These are phyloP conservation scores for Apiospora sp. DNA, from an alignment of 2,329 filamentous ascomycete species.

Conservation along the genomic window DNA sequence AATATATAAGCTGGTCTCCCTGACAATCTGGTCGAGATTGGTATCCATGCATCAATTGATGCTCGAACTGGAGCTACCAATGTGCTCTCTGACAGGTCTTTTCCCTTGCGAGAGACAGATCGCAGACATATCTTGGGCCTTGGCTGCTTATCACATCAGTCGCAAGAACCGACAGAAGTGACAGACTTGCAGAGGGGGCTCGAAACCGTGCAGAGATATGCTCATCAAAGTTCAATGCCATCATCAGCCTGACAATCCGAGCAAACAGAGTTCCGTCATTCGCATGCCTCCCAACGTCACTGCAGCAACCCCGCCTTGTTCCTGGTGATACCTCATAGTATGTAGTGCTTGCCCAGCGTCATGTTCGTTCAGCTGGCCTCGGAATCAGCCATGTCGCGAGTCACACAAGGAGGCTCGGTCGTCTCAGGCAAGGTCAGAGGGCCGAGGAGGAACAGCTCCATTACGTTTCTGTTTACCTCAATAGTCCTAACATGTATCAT, in stretches of 20 bases:
- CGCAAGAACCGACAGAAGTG: background rate
- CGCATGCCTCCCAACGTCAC: background rate
- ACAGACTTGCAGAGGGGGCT: background rate
- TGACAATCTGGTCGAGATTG: slow-evolving; percentile 2
- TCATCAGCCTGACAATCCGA: background rate
- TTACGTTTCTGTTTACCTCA: background rate
- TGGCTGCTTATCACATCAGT: background rate
- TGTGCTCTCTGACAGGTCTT: background rate
- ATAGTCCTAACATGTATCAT: background rate
- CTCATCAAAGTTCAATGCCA: background rate
- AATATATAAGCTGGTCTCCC: slow-evolving; percentile 13
- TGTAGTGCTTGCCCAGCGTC: background rate
- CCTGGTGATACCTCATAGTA: background rate
- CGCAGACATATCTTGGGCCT: background rate
- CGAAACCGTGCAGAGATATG: background rate
- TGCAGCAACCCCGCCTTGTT: background rate
- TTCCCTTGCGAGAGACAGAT: background rate
- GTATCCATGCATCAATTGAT: background rate
- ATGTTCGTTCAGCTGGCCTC: background rate
- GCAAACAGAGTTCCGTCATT: slow-evolving; percentile 15
- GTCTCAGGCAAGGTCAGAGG: background rate
- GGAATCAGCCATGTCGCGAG: background rate
- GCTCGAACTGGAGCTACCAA: background rate
- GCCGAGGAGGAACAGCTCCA: no score
- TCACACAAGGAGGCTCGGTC: background rate